Evolutionary conservation across 2,329 filamentous ascomycete species (phyloP).

Genomic region (Aciculosporium take): DNA sequence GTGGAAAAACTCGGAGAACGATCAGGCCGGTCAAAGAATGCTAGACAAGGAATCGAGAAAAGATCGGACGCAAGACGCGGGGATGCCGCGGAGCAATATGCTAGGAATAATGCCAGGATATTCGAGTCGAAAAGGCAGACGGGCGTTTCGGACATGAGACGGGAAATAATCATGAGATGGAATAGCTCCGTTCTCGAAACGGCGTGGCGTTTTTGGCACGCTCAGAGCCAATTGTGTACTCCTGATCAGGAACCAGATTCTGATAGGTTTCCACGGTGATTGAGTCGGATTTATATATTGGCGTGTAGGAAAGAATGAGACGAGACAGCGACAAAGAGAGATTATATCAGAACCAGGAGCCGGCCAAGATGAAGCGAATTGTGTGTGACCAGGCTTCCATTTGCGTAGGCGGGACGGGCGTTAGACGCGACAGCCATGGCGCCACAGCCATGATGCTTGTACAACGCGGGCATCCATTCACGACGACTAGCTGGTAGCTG

Average conservation of each 20-base stretch:
- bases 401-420: not conserved
- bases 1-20: conserved; percentile 15
- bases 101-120: conserved; percentile 25
- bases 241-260: not conserved
- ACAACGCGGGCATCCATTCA: too few species aligned
- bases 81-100: conserved; percentile 18
- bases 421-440: not conserved
- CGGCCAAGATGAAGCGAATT: not conserved
- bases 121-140: conserved; percentile 22
- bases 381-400: not conserved
- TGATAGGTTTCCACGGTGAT: not conserved
- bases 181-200: conserved; percentile 6
- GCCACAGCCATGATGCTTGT: not conserved
- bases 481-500: not conserved
- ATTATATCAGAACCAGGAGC: not conserved
- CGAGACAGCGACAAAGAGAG: not conserved
- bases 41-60: conserved; percentile 18
- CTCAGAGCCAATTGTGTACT: not conserved
- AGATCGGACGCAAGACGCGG: conserved; percentile 30
- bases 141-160: conserved; percentile 17
- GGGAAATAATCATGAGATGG: conserved; percentile 14
- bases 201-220: not conserved
- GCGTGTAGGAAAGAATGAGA: not conserved
- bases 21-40: conserved; percentile 20
- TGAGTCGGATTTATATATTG: not conserved